Base-by-base conservation (phyloP, 192 early-diverging fungal species). In the Entomortierella parvispora region DNA sequence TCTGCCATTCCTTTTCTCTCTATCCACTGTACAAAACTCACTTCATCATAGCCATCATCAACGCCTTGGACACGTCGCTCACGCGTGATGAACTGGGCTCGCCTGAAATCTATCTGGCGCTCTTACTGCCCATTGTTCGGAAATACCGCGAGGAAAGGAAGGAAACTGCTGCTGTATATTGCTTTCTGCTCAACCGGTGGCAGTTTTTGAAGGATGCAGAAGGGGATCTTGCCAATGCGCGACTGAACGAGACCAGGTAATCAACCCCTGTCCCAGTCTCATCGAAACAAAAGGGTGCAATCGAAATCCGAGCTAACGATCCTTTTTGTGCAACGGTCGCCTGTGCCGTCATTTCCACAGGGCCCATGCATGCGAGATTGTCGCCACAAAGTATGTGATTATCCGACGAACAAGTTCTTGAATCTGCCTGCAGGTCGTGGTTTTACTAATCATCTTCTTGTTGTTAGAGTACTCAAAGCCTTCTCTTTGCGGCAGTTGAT, bases 361-460 rank as follows among this genome's bases (percentile, higher is more conserved):
- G 42, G 81, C 81, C 4, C 65, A 82, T 62, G 74, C 77, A 40
- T 82, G 81, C 65, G 74, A 82, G 55, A 64, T 82, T 43, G 81
- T 82, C 3, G 81, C 81, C 0, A 82, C 65, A 63, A 82, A 78
- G 81, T 82, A 65, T 46, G 48, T 8, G 31, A 2, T 11, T 15
- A 14, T 12, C 22, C 1, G 15, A 23, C 18, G 6, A 7, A 8
- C 17, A 18, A 0, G 11, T 59, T 12, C 9, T 12, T 7, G 17
- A 43, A 22, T 32, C 6, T 5, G 14, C 63, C 7, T 22, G 7
- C 54, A 22, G 23, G 47, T 25, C 32, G 23, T 18, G 31, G 31
- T 51, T 28, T 15, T 17, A 5, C 25, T 42, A 25, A 51, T 45
- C 25, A 14, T n/a, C 14, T 53, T 33, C 26, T 40, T 4, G 52